phyloP scores from a whole-genome alignment of 2,329 filamentous ascomycete species.

The Xylaria sp. region DNA sequence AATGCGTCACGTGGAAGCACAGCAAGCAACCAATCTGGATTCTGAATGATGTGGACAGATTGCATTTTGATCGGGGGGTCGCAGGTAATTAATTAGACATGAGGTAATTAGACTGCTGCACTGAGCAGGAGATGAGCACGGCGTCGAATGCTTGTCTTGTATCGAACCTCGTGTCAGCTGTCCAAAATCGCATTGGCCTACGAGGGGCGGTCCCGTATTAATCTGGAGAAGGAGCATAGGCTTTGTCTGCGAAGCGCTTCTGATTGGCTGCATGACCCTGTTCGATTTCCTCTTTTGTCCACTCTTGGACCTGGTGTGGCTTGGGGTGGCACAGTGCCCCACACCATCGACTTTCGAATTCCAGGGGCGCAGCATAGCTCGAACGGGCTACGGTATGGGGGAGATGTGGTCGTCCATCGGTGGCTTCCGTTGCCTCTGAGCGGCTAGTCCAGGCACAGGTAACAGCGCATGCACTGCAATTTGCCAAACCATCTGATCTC shows the following conservation, averaged over 20 bases:
- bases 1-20: neutral
- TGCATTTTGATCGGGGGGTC: conserved; percentile 13
- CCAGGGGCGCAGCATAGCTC: conserved; percentile 31
- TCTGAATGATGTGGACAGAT: conserved; percentile 25
- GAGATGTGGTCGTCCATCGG: conserved; percentile 19
- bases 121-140: conserved; percentile 16
- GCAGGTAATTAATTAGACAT: neutral
- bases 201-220: conserved; percentile 8
- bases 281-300: conserved; percentile 36
- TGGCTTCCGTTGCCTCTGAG: conserved; percentile 25
- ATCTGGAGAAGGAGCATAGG: conserved; percentile 10
- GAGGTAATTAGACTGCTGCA: neutral
- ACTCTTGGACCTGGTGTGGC: conserved; percentile 25
- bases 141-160: conserved; percentile 26
- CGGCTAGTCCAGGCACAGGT: conserved; percentile 1
- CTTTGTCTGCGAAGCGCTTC: neutral
- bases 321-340: conserved; percentile 15
- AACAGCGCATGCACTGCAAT: conserved; percentile 26
- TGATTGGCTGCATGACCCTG: conserved; percentile 36
- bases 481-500: conserved; percentile 35
- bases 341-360: neutral
- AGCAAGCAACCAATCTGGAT: neutral
- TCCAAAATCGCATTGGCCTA: conserved; percentile 26
- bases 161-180: conserved; percentile 29
- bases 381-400: neutral